These are phyloP conservation scores for Juncus effusus DNA, from an alignment of 176 grass and related monocot species.

Conservation along the genomic window DNA sequence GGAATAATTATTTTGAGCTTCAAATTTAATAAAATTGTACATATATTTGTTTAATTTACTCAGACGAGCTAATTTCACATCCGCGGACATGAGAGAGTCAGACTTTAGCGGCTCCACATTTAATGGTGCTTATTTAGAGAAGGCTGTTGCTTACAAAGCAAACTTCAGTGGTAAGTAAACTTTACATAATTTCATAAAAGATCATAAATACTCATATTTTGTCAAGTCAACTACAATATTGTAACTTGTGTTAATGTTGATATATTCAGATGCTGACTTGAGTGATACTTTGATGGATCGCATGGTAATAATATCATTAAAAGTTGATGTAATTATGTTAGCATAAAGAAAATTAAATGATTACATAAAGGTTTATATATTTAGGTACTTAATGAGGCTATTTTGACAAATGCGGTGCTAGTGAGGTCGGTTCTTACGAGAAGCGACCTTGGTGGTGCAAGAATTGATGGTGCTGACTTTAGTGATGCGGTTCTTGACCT, in stretches of 20 bases:
- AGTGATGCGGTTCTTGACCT: constrained; percentile 97
- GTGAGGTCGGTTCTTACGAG: constrained; percentile 75
- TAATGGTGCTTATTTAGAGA: constrained; percentile 96
- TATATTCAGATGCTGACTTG: constrained; percentile 76
- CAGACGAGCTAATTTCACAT: constrained; percentile 85
- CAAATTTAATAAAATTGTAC: not conserved
- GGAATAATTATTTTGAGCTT: not conserved
- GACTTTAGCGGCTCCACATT: constrained; percentile 97
- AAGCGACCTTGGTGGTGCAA: constrained; percentile 89
- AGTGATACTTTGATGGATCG: constrained; percentile 94
- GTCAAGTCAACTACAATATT: not conserved
- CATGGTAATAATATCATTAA: constrained; percentile 52
- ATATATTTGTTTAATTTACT: constrained; percentile 17
- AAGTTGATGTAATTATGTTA: not conserved
- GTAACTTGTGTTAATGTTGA: constrained; percentile 28
- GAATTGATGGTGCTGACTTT: constrained; percentile 91
- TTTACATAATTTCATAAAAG: not conserved
- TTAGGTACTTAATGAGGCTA: constrained; percentile 97
- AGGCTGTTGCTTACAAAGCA: constrained; percentile 91
- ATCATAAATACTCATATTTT: not conserved
- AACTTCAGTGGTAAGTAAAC: constrained; percentile 67
- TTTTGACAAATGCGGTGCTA: constrained; percentile 90
- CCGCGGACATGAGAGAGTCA: constrained; percentile 89
- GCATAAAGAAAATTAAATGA: not conserved
- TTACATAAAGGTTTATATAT: not conserved